phyloP scores from a whole-genome alignment of 164 flowering plant species.

The Warburgia ugandensis region DNA sequence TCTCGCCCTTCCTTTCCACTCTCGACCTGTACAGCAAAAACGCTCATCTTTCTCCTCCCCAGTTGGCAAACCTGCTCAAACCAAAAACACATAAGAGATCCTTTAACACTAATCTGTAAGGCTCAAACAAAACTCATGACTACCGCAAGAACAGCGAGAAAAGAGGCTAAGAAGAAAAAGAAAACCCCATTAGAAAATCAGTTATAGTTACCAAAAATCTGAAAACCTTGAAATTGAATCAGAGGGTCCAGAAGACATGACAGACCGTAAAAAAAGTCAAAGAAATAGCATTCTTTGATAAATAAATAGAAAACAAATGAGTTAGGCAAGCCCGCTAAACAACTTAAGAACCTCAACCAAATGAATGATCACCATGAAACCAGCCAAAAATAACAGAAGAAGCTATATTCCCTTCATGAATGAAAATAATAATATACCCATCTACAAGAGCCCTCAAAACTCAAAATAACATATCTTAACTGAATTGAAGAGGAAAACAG shows the following conservation, averaged over 20 bases:
- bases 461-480: too few species aligned
- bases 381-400: too few species aligned
- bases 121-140: not conserved
- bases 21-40: slow-evolving; percentile 57
- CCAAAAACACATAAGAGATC: not conserved
- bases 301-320: too few species aligned
- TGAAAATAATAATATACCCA: too few species aligned
- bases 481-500: too few species aligned
- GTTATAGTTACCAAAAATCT: not conserved
- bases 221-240: not conserved
- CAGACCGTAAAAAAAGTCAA: not conserved
- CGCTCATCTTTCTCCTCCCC: slow-evolving; percentile 35
- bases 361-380: too few species aligned
- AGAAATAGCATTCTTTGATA: too few species aligned
- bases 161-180: too few species aligned
- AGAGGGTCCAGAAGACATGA: not conserved
- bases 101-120: not conserved
- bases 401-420: too few species aligned
- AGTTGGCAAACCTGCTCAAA: slow-evolving; percentile 1
- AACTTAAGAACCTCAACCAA: too few species aligned
- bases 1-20: slow-evolving; percentile 62
- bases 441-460: too few species aligned
- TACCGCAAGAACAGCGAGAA: not conserved
- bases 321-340: too few species aligned
- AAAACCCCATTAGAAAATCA: not conserved